Conservation (phyloP, 345 rosid species). For the Camelina sativa region DNA sequence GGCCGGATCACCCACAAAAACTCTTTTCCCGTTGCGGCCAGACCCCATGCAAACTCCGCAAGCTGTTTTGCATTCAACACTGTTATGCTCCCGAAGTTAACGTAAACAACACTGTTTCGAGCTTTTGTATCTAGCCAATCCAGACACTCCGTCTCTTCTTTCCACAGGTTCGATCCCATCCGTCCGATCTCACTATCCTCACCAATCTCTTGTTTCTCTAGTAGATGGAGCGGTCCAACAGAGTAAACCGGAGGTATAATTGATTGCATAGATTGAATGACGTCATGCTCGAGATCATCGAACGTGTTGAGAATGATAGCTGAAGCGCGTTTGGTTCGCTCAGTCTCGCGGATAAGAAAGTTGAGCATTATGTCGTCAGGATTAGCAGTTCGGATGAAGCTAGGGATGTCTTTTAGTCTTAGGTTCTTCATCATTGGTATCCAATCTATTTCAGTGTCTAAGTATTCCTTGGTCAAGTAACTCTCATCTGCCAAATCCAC, state of each 20-base stretch:
- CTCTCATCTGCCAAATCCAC: constrained; percentile 47
- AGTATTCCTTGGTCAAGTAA: constrained; percentile 53
- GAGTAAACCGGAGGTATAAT: constrained; percentile 50
- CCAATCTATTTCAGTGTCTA: constrained; percentile 56
- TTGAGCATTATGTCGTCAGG: constrained; percentile 42
- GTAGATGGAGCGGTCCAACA: constrained; percentile 53
- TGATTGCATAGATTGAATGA: constrained; percentile 36
- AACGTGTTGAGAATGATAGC: constrained; percentile 60
- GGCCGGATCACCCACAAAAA: constrained; percentile 68
- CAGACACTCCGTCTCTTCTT: constrained; percentile 52
- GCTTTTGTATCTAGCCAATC: constrained; percentile 53
- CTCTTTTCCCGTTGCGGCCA: constrained; percentile 53
- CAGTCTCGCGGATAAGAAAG: not conserved
- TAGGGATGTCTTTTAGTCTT: constrained; percentile 52
- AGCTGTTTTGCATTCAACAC: constrained; percentile 51
- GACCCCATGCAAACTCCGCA: constrained; percentile 64
- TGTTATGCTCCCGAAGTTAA: constrained; percentile 64
- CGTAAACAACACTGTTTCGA: constrained; percentile 56
- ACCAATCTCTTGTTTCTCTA: constrained; percentile 26
- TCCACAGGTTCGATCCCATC: constrained; percentile 56
- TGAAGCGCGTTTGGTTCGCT: constrained; percentile 44
- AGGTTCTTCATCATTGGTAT: constrained; percentile 52
- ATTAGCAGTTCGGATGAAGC: constrained; percentile 53
- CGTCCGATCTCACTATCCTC: constrained; percentile 25
- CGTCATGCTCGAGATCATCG: constrained; percentile 47